These are phyloP conservation scores for Penicillium odoratum DNA, from an alignment of 495 filamentous ascomycete species.

Conservation along the genomic window DNA sequence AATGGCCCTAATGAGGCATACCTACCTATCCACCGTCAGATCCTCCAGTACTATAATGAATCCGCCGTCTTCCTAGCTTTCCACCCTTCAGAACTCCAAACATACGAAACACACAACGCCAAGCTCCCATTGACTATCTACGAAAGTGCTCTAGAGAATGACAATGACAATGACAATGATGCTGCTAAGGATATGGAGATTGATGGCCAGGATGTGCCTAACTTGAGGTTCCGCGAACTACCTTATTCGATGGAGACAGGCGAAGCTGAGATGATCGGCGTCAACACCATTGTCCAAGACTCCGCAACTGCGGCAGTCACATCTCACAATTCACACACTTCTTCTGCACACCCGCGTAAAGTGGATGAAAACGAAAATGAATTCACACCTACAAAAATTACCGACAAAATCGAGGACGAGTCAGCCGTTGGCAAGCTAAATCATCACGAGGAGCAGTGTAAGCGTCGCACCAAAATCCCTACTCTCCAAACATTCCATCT, in stretches of 20 bases:
- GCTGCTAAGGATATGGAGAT: slow-evolving; percentile 71
- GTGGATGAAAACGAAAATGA: neutral
- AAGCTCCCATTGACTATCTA: slow-evolving; percentile 90
- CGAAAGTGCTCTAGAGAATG: slow-evolving; percentile 77
- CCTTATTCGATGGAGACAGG: slow-evolving; percentile 88
- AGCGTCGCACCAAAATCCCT: slow-evolving; percentile 9
- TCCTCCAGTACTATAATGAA: slow-evolving; percentile 75
- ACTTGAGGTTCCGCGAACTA: slow-evolving; percentile 77
- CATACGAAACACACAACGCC: slow-evolving; percentile 55
- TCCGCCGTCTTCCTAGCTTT: slow-evolving; percentile 86
- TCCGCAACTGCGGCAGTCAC: slow-evolving; percentile 68
- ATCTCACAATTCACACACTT: neutral
- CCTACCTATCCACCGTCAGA: slow-evolving; percentile 73
- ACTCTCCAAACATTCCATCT: neutral
- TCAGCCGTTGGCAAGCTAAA: slow-evolving; percentile 50
- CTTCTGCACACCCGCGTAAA: too few species aligned
- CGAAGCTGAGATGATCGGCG: slow-evolving; percentile 95
- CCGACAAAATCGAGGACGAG: slow-evolving; percentile 5
- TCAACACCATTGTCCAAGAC: slow-evolving; percentile 85
- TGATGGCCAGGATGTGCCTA: slow-evolving; percentile 61
- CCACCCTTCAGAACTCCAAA: slow-evolving; percentile 61
- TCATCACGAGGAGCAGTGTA: slow-evolving; percentile 75
- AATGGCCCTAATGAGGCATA: slow-evolving; percentile 66
- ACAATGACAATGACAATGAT: slow-evolving; percentile 49
- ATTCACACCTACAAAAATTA: neutral